Percentiles rank a stretch among this genome's conserved stretches.
Conservation (phyloP, 495 filamentous ascomycete species). For the Penicillium alfredii region DNA sequence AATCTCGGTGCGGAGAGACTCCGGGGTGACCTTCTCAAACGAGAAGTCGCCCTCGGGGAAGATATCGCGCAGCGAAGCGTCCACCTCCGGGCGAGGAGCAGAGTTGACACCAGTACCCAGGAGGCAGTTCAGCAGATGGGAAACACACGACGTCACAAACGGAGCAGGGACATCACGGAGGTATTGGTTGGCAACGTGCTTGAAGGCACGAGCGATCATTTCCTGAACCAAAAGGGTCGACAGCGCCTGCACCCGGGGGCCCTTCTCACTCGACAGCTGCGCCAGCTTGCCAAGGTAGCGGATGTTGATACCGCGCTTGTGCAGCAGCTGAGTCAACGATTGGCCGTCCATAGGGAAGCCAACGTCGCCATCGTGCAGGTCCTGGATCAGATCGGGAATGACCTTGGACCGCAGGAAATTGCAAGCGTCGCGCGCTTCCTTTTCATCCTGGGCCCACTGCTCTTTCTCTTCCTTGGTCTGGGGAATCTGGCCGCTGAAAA, state of each 20-base stretch:
- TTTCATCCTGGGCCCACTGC: constrained; percentile 78
- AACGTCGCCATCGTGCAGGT: constrained; percentile 86
- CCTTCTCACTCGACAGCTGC: constrained; percentile 57
- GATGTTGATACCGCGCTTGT: constrained; percentile 96
- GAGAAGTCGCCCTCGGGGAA: constrained; percentile 79
- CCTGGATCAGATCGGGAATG: constrained; percentile 70
- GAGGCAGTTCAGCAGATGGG: constrained; percentile 93
- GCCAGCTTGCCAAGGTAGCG: constrained; percentile 88
- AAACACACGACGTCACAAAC: constrained; percentile 66
- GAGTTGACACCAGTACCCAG: constrained; percentile 72
- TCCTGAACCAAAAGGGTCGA: constrained; percentile 74
- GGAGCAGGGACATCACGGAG: constrained; percentile 73
- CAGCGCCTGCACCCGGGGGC: constrained; percentile 68
- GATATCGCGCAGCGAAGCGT: constrained; percentile 63
- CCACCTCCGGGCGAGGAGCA: constrained; percentile 68
- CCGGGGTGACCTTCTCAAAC: constrained; percentile 71
- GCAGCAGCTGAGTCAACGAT: constrained; percentile 80
- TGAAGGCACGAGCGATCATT: constrained; percentile 90
- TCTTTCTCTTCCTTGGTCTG: constrained; percentile 86
- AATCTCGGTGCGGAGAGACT: constrained; percentile 62
- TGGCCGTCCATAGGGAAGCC: constrained; percentile 97
- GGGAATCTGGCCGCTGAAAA: constrained; percentile 85
- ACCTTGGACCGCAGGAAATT: constrained; percentile 65
- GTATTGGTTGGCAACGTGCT: constrained; percentile 79
- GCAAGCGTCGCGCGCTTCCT: constrained; percentile 80